Evolutionary conservation across 2,329 filamentous ascomycete genomes (phyloP).

Genomic region (Nemania abortiva): DNA sequence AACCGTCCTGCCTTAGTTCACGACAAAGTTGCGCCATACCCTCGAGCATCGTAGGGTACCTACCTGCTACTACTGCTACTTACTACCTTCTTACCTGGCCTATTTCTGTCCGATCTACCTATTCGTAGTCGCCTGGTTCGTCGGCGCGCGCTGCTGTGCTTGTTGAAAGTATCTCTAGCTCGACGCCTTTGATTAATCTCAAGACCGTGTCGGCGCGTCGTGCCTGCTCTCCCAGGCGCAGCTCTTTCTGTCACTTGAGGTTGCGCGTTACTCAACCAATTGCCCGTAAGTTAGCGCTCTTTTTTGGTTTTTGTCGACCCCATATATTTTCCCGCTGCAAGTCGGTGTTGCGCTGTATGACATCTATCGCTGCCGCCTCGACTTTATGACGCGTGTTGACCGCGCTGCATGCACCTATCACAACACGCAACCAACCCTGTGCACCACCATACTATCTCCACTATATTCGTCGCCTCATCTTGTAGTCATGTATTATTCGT

Average conservation of each 20-base stretch:
- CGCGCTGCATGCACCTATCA: slow-evolving; percentile 36
- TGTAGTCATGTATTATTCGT: slow-evolving; percentile 24
- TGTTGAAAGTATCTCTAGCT: slow-evolving; percentile 7
- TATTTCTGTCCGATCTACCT: slow-evolving; percentile 4
- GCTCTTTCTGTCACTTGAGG: slow-evolving; percentile 2
- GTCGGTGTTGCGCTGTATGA: slow-evolving; percentile 11
- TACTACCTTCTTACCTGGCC: slow-evolving; percentile 11
- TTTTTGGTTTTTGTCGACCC: not conserved
- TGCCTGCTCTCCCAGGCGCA: slow-evolving; percentile 18
- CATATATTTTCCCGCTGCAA: not conserved
- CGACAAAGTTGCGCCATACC: slow-evolving; percentile 27
- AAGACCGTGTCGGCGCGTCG: slow-evolving; percentile 12
- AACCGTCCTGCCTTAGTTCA: slow-evolving; percentile 34
- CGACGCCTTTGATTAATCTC: slow-evolving; percentile 16
- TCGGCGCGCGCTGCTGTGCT: slow-evolving; percentile 33
- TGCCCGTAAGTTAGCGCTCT: slow-evolving; percentile 29
- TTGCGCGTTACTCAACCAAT: slow-evolving; percentile 1
- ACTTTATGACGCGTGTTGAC: slow-evolving; percentile 36
- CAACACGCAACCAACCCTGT: slow-evolving; percentile 29
- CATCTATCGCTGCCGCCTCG: slow-evolving; percentile 6
- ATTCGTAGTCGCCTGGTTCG: slow-evolving; percentile 12
- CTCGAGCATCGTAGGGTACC: slow-evolving; percentile 26
- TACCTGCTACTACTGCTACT: slow-evolving; percentile 12
- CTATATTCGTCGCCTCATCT: slow-evolving; percentile 25
- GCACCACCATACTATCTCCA: slow-evolving; percentile 21